Conservation (phyloP, 177 flowering plant genomes). For the Tripterygium wilfordii region DNA sequence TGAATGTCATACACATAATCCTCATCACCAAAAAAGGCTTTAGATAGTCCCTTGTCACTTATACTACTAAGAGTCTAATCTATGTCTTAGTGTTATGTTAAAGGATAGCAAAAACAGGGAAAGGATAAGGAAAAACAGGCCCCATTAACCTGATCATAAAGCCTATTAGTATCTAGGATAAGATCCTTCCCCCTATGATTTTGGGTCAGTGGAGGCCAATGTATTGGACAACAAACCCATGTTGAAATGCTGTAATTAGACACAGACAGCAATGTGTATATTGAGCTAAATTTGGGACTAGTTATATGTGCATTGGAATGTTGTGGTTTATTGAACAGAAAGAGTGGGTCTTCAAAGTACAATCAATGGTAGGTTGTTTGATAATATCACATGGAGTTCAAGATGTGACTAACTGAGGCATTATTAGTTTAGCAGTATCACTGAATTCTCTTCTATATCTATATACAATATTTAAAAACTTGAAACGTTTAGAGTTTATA, state of each 20-base stretch:
- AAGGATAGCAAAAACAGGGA: constrained; percentile 29
- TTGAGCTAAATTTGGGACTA: constrained; percentile 7
- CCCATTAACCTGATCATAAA: constrained; percentile 18
- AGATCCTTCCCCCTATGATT: constrained; percentile 10
- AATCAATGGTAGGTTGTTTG: constrained; percentile 7
- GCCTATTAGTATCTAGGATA: constrained; percentile 20
- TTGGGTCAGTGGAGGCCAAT: background rate
- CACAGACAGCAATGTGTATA: constrained; percentile 5
- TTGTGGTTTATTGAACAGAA: constrained; percentile 4
- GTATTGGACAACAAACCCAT: background rate
- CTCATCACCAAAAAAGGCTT: background rate
- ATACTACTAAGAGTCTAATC: constrained; percentile 1
- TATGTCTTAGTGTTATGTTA: constrained; percentile 25
- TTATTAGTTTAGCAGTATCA: no score
- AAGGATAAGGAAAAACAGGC: no score
- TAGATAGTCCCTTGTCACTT: constrained; percentile 1
- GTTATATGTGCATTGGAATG: constrained; percentile 8
- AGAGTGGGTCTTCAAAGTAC: constrained; percentile 2
- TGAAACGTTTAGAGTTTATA: no score
- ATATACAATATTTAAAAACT: no score
- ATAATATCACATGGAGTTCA: constrained; percentile 1
- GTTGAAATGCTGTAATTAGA: background rate
- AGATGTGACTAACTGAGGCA: constrained; percentile 36
- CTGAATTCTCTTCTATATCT: no score
- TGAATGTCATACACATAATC: no score